A percentile compares a stretch with the other conserved stretches of the same genome.
These are phyloP conservation scores for Carpinus viminea DNA, from an alignment of 306 rosid genomes.

Conservation along the genomic window DNA sequence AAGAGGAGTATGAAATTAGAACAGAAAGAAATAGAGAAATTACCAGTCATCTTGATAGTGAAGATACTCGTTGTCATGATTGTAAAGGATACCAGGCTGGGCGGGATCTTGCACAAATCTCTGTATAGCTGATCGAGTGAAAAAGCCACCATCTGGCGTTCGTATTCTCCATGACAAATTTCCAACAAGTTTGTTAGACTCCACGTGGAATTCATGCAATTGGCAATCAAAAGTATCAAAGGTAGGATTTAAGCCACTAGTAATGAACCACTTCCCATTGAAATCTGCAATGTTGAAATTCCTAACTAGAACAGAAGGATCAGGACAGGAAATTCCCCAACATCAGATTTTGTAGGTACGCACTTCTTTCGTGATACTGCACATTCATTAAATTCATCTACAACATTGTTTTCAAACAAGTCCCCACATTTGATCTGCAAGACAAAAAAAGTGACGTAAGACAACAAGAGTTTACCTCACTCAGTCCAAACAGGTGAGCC, in stretches of 20 bases:
- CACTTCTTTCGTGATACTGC: slow-evolving; percentile 95
- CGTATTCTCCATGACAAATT: slow-evolving; percentile 81
- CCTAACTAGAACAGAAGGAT: slow-evolving; percentile 72
- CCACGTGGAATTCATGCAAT: slow-evolving; percentile 76
- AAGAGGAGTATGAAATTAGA: slow-evolving; percentile 3
- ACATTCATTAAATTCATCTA: slow-evolving; percentile 91
- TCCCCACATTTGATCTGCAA: slow-evolving; percentile 89
- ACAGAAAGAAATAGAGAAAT: slow-evolving; percentile 19
- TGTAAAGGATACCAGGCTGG: slow-evolving; percentile 82
- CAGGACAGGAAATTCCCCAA: slow-evolving; percentile 86
- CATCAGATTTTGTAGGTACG: slow-evolving; percentile 88
- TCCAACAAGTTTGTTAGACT: slow-evolving; percentile 68
- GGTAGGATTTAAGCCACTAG: slow-evolving; percentile 83
- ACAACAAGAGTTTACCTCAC: slow-evolving; percentile 21
- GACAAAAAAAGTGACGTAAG: slow-evolving; percentile 20
- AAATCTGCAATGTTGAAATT: slow-evolving; percentile 73
- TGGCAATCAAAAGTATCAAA: slow-evolving; percentile 92
- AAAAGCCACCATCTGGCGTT: slow-evolving; percentile 88
- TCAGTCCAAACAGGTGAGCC: neutral
- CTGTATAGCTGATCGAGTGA: slow-evolving; percentile 74
- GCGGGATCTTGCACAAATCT: slow-evolving; percentile 83
- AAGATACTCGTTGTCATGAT: slow-evolving; percentile 92
- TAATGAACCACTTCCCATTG: slow-evolving; percentile 91
- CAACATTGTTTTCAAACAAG: slow-evolving; percentile 84
- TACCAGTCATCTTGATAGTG: slow-evolving; percentile 98